These are phyloP conservation scores for Fereydounia khargensis DNA, from an alignment of 1,284 basidiomycete genomes.

Conservation along the genomic window DNA sequence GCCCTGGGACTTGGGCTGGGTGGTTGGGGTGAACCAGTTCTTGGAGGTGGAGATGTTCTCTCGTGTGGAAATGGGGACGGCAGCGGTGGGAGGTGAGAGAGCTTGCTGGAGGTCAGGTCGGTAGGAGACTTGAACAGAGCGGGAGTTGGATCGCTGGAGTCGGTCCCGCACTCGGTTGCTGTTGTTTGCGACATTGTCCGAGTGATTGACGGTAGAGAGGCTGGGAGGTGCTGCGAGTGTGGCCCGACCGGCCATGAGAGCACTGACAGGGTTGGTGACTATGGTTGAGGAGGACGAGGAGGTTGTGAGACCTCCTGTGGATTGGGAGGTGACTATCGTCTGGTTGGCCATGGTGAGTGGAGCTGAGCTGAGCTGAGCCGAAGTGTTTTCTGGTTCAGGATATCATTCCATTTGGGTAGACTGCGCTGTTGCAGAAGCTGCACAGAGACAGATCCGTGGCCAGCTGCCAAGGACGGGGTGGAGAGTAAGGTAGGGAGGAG, in stretches of 20 bases:
- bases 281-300: no score
- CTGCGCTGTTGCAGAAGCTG: no score
- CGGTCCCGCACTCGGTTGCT: background rate
- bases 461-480: no score
- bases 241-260: constrained; percentile 11
- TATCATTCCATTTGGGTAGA: no score
- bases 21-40: constrained; percentile 4
- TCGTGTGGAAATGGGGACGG: constrained; percentile 9
- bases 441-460: no score
- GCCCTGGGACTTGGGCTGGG: background rate
- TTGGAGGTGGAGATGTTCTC: constrained; percentile 18
- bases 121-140: background rate
- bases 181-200: constrained; percentile 1
- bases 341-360: no score
- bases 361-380: no score
- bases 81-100: constrained; percentile 11
- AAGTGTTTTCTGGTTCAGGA: no score
- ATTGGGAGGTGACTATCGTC: no score
- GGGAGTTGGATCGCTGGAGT: background rate
- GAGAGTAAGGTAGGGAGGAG: no score
- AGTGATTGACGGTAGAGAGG: constrained; percentile 14
- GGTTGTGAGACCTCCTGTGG: no score
- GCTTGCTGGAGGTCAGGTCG: constrained; percentile 9
- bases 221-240: constrained; percentile 15
- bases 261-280: constrained; percentile 7